Conservation (phyloP, 176 grass and related monocot species). For the Oryza coarctata region DNA sequence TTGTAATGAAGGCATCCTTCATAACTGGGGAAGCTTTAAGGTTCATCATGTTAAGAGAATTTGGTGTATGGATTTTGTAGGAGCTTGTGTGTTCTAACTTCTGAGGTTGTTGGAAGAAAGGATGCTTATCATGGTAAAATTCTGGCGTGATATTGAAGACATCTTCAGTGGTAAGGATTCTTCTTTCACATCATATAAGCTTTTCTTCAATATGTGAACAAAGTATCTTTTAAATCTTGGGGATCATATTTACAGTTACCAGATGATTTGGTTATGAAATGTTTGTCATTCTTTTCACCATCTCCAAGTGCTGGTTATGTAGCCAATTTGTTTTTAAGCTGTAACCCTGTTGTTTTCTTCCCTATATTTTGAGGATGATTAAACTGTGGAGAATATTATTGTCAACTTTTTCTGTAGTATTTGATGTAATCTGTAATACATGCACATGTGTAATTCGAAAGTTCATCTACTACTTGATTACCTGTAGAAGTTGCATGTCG, state of each 20-base stretch:
- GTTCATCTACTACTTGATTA: not conserved
- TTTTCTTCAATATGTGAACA: slow-evolving; percentile 25
- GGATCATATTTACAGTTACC: not conserved
- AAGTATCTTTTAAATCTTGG: slow-evolving; percentile 5
- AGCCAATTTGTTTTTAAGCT: not conserved
- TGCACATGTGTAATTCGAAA: not conserved
- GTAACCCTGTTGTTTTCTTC: not conserved
- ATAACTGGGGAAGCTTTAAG: not conserved
- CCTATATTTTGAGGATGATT: not conserved
- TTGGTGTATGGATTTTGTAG: not conserved
- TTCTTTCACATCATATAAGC: not conserved
- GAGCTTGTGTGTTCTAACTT: not conserved
- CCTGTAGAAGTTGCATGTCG: not conserved
- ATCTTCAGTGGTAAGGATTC: slow-evolving; percentile 31
- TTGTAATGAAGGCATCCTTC: not conserved
- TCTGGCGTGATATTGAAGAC: slow-evolving; percentile 1
- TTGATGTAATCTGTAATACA: slow-evolving; percentile 11
- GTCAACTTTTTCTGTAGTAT: not conserved
- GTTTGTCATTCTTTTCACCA: not conserved
- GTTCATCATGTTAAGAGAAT: not conserved
- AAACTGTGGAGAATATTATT: not conserved
- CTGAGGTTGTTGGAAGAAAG: slow-evolving; percentile 1
- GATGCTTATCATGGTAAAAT: slow-evolving; percentile 15
- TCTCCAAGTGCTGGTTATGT: not conserved
- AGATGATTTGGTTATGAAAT: not conserved